phyloP scores from a whole-genome alignment of 163 green algal genomes.

The Volvox carteri region DNA sequence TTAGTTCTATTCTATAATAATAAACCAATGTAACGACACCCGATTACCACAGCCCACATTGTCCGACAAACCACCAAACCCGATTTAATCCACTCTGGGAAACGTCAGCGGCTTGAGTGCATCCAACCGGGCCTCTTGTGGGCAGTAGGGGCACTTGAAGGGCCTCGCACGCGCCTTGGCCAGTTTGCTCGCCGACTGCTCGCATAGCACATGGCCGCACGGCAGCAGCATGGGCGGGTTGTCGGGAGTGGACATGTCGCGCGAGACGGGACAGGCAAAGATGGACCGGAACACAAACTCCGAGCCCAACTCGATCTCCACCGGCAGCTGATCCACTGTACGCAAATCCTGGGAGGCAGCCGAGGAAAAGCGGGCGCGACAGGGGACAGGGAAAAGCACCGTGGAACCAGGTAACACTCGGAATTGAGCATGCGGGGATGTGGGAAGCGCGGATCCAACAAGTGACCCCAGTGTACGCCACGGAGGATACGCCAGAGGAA shows the following conservation, averaged over 20 bases:
- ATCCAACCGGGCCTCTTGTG: conserved; percentile 80
- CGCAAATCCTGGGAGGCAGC: conserved; percentile 63
- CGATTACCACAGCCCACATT: too few species aligned
- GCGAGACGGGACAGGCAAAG: conserved; percentile 96
- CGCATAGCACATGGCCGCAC: conserved; percentile 95
- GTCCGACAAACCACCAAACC: too few species aligned
- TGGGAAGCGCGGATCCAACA: too few species aligned
- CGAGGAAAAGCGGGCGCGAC: too few species aligned
- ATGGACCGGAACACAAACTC: conserved; percentile 95
- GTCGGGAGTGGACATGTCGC: conserved; percentile 80
- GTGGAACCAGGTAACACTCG: too few species aligned
- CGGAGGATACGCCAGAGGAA: too few species aligned
- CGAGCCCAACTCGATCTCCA: conserved; percentile 91
- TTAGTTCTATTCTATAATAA: too few species aligned
- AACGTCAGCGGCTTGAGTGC: conserved; percentile 83
- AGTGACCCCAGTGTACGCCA: too few species aligned
- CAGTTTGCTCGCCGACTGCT: conserved; percentile 87
- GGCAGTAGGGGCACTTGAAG: conserved; percentile 99
- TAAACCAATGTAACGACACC: too few species aligned
- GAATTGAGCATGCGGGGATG: too few species aligned
- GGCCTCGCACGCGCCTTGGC: conserved; percentile 80
- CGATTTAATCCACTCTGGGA: conserved; percentile 74
- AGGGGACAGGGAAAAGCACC: too few species aligned
- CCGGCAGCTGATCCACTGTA: conserved; percentile 84
- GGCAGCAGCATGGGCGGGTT: conserved; percentile 96